A percentile compares a stretch with the other conserved stretches of the same genome.
These are phyloP conservation scores for Scleroderma citrinum DNA, from an alignment of 768 basidiomycete species.

Conservation along the genomic window DNA sequence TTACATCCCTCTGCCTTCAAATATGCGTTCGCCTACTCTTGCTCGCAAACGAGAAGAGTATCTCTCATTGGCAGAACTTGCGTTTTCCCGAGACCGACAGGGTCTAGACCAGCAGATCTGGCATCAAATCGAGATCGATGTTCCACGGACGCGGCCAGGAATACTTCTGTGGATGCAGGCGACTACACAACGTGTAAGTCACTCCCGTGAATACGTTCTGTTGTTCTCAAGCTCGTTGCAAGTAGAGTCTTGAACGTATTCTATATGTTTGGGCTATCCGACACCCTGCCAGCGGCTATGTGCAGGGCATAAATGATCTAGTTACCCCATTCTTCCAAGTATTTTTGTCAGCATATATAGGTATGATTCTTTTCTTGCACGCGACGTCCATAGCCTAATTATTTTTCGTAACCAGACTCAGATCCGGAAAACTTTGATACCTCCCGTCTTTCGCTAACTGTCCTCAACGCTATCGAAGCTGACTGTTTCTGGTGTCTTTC, in stretches of 20 bases:
- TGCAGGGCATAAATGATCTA: slow-evolving; percentile 98
- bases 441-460: slow-evolving; percentile 56
- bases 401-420: slow-evolving; percentile 51
- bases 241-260: slow-evolving; percentile 86
- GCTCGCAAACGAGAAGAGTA: slow-evolving; percentile 91
- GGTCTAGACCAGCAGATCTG: slow-evolving; percentile 94
- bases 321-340: slow-evolving; percentile 98
- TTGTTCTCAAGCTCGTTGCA: slow-evolving; percentile 17
- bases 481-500: slow-evolving; percentile 99
- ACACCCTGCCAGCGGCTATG: slow-evolving; percentile 97
- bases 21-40: slow-evolving; percentile 70
- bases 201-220: neutral
- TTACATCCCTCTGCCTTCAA: slow-evolving; percentile 82
- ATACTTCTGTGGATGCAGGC: slow-evolving; percentile 87
- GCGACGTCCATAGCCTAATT: neutral
- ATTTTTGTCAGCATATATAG: slow-evolving; percentile 92
- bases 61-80: slow-evolving; percentile 77
- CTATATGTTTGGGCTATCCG: slow-evolving; percentile 99
- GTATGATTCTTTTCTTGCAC: slow-evolving; percentile 35
- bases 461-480: slow-evolving; percentile 86
- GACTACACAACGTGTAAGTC: slow-evolving; percentile 78
- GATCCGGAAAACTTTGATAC: slow-evolving; percentile 91
- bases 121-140: slow-evolving; percentile 99
- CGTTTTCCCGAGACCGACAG: slow-evolving; percentile 82
- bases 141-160: slow-evolving; percentile 91